phyloP scores from a whole-genome alignment of 495 filamentous ascomycete genomes.

The Stereocaulon alpinum region DNA sequence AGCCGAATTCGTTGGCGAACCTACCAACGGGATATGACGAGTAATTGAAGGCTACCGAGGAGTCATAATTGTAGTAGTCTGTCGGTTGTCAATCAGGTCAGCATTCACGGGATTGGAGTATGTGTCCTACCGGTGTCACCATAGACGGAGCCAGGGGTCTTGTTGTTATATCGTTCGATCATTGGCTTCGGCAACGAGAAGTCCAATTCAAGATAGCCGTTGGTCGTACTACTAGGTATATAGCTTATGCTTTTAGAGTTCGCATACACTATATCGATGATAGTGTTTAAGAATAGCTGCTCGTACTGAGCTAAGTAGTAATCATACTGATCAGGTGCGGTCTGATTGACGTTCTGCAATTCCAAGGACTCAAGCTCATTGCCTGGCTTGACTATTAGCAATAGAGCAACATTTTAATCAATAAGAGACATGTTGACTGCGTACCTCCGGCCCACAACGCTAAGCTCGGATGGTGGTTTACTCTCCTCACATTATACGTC shows the following conservation, averaged over 20 bases:
- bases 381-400: conserved; percentile 18
- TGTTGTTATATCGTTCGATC: conserved; percentile 50
- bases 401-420: neutral
- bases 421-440: neutral
- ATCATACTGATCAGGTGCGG: conserved; percentile 36
- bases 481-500: conserved; percentile 50
- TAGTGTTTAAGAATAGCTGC: conserved; percentile 49
- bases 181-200: conserved; percentile 48
- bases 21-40: conserved; percentile 48
- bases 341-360: conserved; percentile 35
- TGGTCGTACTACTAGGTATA: conserved; percentile 54
- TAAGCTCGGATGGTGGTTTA: conserved; percentile 60
- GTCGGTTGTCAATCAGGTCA: neutral
- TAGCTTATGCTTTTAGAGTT: conserved; percentile 59
- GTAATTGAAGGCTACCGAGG: conserved; percentile 44
- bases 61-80: conserved; percentile 60
- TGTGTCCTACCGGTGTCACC: conserved; percentile 40
- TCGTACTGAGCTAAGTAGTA: conserved; percentile 49
- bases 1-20: conserved; percentile 61
- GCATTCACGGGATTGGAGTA: no score
- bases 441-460: conserved; percentile 52
- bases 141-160: conserved; percentile 46
- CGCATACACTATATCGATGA: conserved; percentile 51
- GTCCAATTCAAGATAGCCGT: conserved; percentile 51
- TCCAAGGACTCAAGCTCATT: conserved; percentile 56